Percentiles rank a stretch among this genome's conserved stretches.
Evolutionary conservation across 164 flowering plant genomes (phyloP).

Genomic region (Protea cynaroides): DNA sequence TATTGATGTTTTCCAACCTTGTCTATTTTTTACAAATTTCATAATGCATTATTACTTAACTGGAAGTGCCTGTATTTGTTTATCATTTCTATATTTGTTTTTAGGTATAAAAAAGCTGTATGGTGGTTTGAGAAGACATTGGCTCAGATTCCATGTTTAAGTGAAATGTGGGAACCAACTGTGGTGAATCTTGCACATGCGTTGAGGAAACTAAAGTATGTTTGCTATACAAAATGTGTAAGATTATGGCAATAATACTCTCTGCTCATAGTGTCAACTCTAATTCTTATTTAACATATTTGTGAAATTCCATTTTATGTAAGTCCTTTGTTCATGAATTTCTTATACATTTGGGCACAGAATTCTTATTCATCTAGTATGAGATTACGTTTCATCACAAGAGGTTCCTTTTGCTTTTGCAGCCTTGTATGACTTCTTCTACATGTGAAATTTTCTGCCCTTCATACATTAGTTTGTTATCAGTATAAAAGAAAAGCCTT

Average conservation of each 20-base stretch:
- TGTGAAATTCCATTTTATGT: not conserved
- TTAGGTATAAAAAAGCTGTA: constrained; percentile 81
- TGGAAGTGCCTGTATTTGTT: not conserved
- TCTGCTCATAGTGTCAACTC: not conserved
- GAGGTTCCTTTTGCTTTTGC: not conserved
- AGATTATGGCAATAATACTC: not conserved
- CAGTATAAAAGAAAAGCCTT: too few species aligned
- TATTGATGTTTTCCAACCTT: too few species aligned
- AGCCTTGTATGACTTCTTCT: not conserved
- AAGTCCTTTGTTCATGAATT: not conserved
- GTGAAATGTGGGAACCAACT: constrained; percentile 96
- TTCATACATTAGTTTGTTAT: too few species aligned
- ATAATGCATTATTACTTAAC: not conserved
- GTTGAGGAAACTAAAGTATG: constrained; percentile 76
- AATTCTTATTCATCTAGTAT: not conserved
- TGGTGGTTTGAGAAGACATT: constrained; percentile 90
- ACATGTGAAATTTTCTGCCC: not conserved
- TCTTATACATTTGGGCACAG: not conserved
- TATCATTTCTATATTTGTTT: constrained; percentile 10
- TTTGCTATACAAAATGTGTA: not conserved
- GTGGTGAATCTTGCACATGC: constrained; percentile 93
- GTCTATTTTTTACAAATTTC: not conserved
- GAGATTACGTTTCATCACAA: not conserved
- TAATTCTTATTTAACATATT: not conserved
- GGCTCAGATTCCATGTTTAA: constrained; percentile 55